Conservation (phyloP, 371 early-diverging fungal genomes). For the Mortierella sp. region DNA sequence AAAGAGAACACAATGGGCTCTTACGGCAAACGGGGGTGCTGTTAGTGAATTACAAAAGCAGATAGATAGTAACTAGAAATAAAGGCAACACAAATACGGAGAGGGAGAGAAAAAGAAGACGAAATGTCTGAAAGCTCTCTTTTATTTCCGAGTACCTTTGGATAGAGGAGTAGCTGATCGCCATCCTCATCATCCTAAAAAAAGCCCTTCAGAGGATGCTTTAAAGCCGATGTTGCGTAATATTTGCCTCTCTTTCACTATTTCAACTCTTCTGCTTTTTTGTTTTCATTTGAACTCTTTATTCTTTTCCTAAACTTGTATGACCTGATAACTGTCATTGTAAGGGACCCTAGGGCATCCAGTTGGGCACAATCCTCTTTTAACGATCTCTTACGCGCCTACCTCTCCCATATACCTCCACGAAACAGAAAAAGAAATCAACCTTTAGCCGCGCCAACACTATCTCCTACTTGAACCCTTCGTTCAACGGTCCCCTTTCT, state of each 20-base stretch:
- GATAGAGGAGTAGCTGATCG: neutral
- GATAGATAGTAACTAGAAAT: too few species aligned
- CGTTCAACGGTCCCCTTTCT: neutral
- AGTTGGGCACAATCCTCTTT: neutral
- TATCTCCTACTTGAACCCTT: neutral
- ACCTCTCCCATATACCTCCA: neutral
- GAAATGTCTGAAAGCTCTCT: neutral
- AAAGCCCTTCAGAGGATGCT: neutral
- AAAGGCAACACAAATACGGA: neutral
- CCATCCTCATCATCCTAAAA: slow-evolving; percentile 21
- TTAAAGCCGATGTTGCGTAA: neutral
- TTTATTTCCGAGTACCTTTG: neutral
- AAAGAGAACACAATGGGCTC: neutral
- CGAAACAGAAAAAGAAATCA: too few species aligned
- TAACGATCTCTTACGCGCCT: neutral
- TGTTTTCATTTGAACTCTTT: neutral
- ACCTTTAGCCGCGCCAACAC: too few species aligned
- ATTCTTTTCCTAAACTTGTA: neutral
- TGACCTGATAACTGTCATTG: neutral
- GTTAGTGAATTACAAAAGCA: too few species aligned
- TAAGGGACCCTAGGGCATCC: neutral
- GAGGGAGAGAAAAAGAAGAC: neutral
- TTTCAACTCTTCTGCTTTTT: neutral
- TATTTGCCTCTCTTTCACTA: neutral
- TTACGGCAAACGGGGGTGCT: too few species aligned